Percentiles rank a stretch among this genome's conserved stretches.
Evolutionary conservation across 2,329 filamentous ascomycete species (phyloP).

Genomic region (Scedosporium aurantiacum): DNA sequence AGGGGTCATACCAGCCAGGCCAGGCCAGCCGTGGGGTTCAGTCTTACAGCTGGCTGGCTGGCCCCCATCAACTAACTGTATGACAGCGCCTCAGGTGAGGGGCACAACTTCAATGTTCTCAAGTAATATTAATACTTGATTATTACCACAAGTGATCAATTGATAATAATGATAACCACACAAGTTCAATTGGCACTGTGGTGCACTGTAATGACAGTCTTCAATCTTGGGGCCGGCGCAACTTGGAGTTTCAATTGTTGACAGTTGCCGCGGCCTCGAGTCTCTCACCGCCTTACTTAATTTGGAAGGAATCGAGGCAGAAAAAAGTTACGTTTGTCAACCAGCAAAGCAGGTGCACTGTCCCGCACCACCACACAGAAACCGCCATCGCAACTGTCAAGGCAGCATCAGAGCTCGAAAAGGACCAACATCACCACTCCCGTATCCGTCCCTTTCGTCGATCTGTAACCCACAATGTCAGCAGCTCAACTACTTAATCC

Average conservation of each 20-base stretch:
- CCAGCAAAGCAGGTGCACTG: neutral
- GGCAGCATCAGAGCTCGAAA: conserved; percentile 3
- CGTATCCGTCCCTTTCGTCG: conserved; percentile 5
- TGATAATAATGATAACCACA: no score
- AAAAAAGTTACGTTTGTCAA: conserved; percentile 3
- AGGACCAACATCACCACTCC: neutral
- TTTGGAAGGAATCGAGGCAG: neutral
- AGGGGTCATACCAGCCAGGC: no score
- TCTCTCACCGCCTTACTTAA: conserved; percentile 1
- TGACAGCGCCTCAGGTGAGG: neutral
- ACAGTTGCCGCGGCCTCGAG: neutral
- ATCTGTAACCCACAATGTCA: conserved; percentile 54
- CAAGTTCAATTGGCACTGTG: no score
- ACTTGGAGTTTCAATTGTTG: no score
- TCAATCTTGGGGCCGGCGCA: no score
- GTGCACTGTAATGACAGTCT: no score
- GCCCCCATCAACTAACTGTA: no score
- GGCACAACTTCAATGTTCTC: neutral
- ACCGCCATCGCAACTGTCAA: neutral
- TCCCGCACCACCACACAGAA: conserved; percentile 1
- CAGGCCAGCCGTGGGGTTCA: no score
- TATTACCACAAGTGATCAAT: no score
- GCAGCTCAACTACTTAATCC: conserved; percentile 97
- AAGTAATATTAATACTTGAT: neutral
- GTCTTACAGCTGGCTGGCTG: no score